phyloP scores from a whole-genome alignment of 2,329 filamentous ascomycete genomes.

The Pseudopyrenochaeta lycopersici region DNA sequence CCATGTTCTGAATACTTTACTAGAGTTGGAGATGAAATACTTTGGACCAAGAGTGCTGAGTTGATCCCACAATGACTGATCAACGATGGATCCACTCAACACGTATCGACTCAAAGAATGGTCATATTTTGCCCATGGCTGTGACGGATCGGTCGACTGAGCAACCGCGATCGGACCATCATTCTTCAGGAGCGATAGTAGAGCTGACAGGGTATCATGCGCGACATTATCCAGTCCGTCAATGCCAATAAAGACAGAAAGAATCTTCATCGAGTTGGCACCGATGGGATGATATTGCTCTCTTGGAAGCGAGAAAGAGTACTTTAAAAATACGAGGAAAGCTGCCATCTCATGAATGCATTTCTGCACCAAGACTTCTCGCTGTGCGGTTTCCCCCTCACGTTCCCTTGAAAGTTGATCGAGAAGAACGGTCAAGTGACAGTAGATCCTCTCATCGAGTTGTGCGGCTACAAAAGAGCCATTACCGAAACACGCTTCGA shows the following conservation, averaged over 20 bases:
- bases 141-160: neutral
- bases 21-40: slow-evolving; percentile 27
- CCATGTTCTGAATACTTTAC: slow-evolving; percentile 44
- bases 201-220: slow-evolving; percentile 39
- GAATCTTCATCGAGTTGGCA: slow-evolving; percentile 15
- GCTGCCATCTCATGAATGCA: slow-evolving; percentile 12
- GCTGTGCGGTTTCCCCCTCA: neutral
- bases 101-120: neutral
- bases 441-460: slow-evolving; percentile 18
- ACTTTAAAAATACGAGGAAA: slow-evolving; percentile 40
- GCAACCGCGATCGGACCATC: slow-evolving; percentile 13
- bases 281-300: slow-evolving; percentile 28
- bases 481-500: slow-evolving; percentile 33
- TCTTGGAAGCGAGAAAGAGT: slow-evolving; percentile 41
- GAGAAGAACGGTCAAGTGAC: slow-evolving; percentile 4
- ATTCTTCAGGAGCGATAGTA: slow-evolving; percentile 25
- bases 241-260: slow-evolving; percentile 31
- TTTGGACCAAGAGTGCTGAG: slow-evolving; percentile 26
- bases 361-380: slow-evolving; percentile 4
- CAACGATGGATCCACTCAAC: slow-evolving; percentile 17
- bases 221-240: slow-evolving; percentile 29
- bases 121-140: slow-evolving; percentile 9
- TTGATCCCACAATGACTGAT: slow-evolving; percentile 33
- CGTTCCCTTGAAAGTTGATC: neutral
- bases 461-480: slow-evolving; percentile 18